Conservation (phyloP, 129 eudicot species). For the Lactuca saligna region DNA sequence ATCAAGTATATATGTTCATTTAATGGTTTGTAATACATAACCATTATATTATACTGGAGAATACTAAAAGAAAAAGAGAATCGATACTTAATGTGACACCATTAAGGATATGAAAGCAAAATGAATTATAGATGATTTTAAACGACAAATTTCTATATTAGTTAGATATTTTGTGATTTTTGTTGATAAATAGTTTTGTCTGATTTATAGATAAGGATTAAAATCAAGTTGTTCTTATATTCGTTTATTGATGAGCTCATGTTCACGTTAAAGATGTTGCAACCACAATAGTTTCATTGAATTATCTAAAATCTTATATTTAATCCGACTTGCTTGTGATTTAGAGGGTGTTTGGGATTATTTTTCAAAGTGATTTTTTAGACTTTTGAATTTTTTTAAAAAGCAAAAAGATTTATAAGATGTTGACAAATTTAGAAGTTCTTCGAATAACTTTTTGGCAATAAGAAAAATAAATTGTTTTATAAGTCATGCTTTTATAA, state of each 20-base stretch:
- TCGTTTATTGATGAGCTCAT: background rate
- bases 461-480: too few relatives aligned
- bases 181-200: background rate
- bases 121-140: background rate
- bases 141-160: background rate
- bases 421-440: too few relatives aligned
- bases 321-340: background rate
- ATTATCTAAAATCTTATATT: too few relatives aligned
- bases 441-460: too few relatives aligned
- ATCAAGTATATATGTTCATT: conserved; percentile 3
- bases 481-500: too few relatives aligned
- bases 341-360: too few relatives aligned
- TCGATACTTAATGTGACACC: conserved; percentile 39
- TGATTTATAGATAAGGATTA: background rate
- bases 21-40: conserved; percentile 13
- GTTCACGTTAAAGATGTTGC: background rate
- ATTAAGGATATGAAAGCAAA: conserved; percentile 9
- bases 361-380: too few relatives aligned
- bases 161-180: background rate
- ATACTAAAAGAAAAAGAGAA: conserved; percentile 21
- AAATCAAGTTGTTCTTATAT: background rate
- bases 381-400: too few relatives aligned
- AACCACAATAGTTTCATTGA: background rate
- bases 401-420: too few relatives aligned
- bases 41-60: conserved; percentile 3